Conservation (phyloP, 495 filamentous ascomycete genomes). For the Penicillium longicatenatum region DNA sequence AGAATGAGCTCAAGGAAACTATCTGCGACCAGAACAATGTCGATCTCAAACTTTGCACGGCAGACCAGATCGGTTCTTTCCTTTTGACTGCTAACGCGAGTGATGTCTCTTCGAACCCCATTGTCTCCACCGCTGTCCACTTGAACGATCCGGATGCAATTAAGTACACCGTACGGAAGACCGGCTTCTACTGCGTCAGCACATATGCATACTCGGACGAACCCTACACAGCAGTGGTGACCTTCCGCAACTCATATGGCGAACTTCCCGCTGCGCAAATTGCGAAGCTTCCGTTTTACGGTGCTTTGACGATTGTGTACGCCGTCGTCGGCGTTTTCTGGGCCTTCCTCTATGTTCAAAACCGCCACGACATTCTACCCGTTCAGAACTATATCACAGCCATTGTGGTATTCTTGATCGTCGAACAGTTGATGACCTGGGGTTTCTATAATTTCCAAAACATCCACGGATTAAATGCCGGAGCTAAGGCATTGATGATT, state of each 20-base stretch:
- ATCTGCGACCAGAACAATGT: conserved; percentile 76
- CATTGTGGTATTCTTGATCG: conserved; percentile 88
- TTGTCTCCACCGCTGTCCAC: conserved; percentile 78
- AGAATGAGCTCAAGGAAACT: conserved; percentile 59
- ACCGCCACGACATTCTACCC: conserved; percentile 89
- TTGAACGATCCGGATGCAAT: conserved; percentile 73
- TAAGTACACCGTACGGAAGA: conserved; percentile 80
- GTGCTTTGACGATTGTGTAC: conserved; percentile 91
- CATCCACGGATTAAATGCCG: conserved; percentile 73
- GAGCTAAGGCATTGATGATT: conserved; percentile 84
- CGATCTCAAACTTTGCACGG: conserved; percentile 66
- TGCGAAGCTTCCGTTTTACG: conserved; percentile 96
- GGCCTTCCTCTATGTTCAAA: conserved; percentile 94
- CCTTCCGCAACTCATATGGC: conserved; percentile 94
- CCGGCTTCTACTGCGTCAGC: conserved; percentile 94
- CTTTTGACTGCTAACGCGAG: conserved; percentile 75
- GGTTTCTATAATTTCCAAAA: conserved; percentile 96
- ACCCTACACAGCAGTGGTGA: conserved; percentile 77
- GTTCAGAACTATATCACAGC: conserved; percentile 99
- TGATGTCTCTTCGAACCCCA: conserved; percentile 63
- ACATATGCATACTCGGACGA: conserved; percentile 63
- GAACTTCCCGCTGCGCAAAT: conserved; percentile 95
- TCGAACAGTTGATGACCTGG: conserved; percentile 98
- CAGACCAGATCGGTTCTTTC: conserved; percentile 79
- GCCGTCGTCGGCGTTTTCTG: conserved; percentile 84